Conservation (phyloP, 306 rosid genomes). For the Aeschynomene evenia region DNA sequence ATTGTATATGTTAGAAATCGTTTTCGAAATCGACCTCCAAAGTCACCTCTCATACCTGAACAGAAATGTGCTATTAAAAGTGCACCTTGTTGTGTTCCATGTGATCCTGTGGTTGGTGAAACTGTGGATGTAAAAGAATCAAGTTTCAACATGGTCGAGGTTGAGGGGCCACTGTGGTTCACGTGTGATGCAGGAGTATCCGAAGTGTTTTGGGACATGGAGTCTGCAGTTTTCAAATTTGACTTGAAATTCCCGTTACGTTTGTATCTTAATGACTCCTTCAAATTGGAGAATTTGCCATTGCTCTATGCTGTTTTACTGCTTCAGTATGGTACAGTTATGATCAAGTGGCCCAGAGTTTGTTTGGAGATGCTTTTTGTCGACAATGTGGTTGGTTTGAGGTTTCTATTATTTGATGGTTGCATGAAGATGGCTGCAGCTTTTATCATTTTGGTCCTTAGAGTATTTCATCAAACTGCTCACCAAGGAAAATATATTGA, state of each 20-base stretch:
- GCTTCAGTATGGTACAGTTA: slow-evolving; percentile 56
- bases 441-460: slow-evolving; percentile 58
- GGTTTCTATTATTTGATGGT: slow-evolving; percentile 79
- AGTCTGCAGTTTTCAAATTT: slow-evolving; percentile 48
- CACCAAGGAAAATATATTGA: slow-evolving; percentile 49
- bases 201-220: slow-evolving; percentile 41
- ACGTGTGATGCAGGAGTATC: slow-evolving; percentile 53
- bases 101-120: slow-evolving; percentile 28
- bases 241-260: slow-evolving; percentile 44
- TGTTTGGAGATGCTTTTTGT: slow-evolving; percentile 86
- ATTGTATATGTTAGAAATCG: slow-evolving; percentile 73
- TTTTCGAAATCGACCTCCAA: slow-evolving; percentile 50
- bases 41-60: slow-evolving; percentile 34
- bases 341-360: slow-evolving; percentile 73
- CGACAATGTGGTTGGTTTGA: slow-evolving; percentile 82
- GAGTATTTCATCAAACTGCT: slow-evolving; percentile 52
- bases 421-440: slow-evolving; percentile 69
- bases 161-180: slow-evolving; percentile 53
- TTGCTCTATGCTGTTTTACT: slow-evolving; percentile 47
- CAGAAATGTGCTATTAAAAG: slow-evolving; percentile 28
- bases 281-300: slow-evolving; percentile 48
- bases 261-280: slow-evolving; percentile 37
- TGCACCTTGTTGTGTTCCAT: slow-evolving; percentile 36
- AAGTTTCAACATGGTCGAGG: slow-evolving; percentile 33
- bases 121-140: slow-evolving; percentile 31